phyloP scores from a whole-genome alignment of 345 rosid species.

The Raphanus sativus region DNA sequence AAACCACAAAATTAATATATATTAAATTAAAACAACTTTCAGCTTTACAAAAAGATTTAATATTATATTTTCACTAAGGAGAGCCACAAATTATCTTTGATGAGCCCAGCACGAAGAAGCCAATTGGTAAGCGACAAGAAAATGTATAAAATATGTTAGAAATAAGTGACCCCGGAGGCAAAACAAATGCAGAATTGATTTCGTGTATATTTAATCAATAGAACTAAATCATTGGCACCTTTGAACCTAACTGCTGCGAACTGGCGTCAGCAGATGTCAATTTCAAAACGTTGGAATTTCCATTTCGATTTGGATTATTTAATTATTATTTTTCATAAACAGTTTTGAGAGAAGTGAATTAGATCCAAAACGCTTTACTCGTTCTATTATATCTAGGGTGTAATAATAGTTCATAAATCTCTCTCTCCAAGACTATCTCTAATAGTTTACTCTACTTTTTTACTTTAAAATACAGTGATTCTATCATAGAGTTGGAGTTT shows the following conservation, averaged over 20 bases:
- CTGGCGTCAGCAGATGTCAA: slow-evolving; percentile 49
- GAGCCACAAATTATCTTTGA: slow-evolving; percentile 27
- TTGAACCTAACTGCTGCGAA: slow-evolving; percentile 45
- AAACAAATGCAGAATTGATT: slow-evolving; percentile 24
- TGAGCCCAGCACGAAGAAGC: slow-evolving; percentile 30
- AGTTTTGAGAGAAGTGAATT: slow-evolving; percentile 15
- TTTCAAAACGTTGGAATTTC: slow-evolving; percentile 42
- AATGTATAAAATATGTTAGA: background rate
- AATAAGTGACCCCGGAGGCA: slow-evolving; percentile 25
- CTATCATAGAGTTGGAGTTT: no score
- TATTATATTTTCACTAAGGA: slow-evolving; percentile 10
- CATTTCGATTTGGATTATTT: slow-evolving; percentile 12
- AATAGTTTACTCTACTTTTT: no score
- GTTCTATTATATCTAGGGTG: background rate
- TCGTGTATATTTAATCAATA: slow-evolving; percentile 21
- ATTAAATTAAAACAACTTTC: background rate
- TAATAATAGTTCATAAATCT: background rate
- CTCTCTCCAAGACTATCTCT: background rate
- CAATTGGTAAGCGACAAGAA: slow-evolving; percentile 32
- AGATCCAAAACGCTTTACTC: slow-evolving; percentile 14
- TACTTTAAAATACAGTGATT: no score
- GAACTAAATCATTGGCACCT: slow-evolving; percentile 36
- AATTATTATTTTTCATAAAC: background rate
- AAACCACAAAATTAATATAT: slow-evolving; percentile 23
- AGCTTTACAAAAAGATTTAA: background rate